Evolutionary conservation across 129 eudicot genomes (phyloP).

Genomic region (sunflower (Helianthus annuus)): DNA sequence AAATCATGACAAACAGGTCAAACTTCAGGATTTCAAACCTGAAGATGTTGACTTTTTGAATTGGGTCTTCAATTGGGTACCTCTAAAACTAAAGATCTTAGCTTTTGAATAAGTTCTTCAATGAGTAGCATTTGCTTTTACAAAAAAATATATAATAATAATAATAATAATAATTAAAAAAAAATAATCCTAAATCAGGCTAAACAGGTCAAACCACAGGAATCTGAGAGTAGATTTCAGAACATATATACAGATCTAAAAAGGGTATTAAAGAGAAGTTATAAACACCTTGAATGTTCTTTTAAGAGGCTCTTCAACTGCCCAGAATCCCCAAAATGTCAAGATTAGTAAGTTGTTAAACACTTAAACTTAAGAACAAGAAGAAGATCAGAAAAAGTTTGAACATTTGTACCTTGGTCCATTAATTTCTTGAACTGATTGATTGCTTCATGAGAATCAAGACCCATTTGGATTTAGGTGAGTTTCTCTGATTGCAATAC

Average conservation of each 20-base stretch:
- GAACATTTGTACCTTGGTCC: conserved; percentile 50
- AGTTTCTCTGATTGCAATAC: conserved; percentile 6
- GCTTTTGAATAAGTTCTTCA: background rate
- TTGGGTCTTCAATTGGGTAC: no score
- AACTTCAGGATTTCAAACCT: no score
- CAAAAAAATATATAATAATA: background rate
- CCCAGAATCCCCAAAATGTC: conserved; percentile 27
- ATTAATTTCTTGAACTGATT: conserved; percentile 54
- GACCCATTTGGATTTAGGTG: conserved; percentile 40
- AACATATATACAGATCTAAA: conserved; percentile 29
- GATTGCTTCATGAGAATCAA: conserved; percentile 63
- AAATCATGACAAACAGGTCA: background rate
- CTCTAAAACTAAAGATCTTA: no score
- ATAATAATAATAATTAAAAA: background rate
- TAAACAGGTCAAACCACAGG: conserved; percentile 4
- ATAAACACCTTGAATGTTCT: conserved; percentile 64
- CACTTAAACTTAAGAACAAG: background rate
- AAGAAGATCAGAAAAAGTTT: conserved; percentile 1
- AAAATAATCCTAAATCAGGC: background rate
- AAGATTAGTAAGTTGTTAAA: conserved; percentile 15
- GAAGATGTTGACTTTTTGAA: no score
- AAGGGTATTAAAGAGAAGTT: conserved; percentile 16
- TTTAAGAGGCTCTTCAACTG: conserved; percentile 77
- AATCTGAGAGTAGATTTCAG: background rate
- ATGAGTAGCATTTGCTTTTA: background rate